Evolutionary conservation across 495 filamentous ascomycete genomes (phyloP), one percentile per base, ranked within the genome.

Genomic region (Penicillium pancosmium): DNA sequence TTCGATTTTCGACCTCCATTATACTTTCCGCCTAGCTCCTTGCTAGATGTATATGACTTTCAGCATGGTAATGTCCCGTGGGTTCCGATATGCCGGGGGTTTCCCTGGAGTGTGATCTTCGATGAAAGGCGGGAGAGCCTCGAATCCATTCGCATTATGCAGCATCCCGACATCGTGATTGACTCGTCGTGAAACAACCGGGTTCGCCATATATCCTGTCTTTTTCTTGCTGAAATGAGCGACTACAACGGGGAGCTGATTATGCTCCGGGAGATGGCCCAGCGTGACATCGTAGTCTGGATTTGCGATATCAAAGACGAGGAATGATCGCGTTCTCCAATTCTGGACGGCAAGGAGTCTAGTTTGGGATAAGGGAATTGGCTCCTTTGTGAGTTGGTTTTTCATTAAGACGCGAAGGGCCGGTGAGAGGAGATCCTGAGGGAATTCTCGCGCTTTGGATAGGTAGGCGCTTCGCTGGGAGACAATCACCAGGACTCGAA

Each of bases 171-270:
- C 55, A 50, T 70, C 68, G 16, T 64, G 60, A 21, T 70, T 70
- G 15, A 70, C 68, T 38, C 62, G 56, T 27, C 50, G 63, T 11
- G 68, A 61, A 8, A 70, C 21, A 60, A 63, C 65, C 12, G 59
- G 27, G 10, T 60, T 70, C 0, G 67, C 67, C 18, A 35, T 38
- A 52, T 70, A 70, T 2, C 65, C 68, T 2, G 55, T 52, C 25
- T 57, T 65, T 49, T 64, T 70, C 48, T 66, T 70, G 63, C 68
- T 68, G 55, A 70, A 65, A 43, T 68, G 63, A 8, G 61, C 56
- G 33, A 70, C 62, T 4, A 57, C 65, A 13, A 68, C 68, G 8
- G 65, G 65, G 8, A 68, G 62, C 35, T 66, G 63, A 35, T 70
- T 70, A 6, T 68, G 63, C 46, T 70, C 62, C 0, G 65, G 68